Conservation (phyloP, 1,139 yeast genomes). For the Kodamaea derodonti region DNA sequence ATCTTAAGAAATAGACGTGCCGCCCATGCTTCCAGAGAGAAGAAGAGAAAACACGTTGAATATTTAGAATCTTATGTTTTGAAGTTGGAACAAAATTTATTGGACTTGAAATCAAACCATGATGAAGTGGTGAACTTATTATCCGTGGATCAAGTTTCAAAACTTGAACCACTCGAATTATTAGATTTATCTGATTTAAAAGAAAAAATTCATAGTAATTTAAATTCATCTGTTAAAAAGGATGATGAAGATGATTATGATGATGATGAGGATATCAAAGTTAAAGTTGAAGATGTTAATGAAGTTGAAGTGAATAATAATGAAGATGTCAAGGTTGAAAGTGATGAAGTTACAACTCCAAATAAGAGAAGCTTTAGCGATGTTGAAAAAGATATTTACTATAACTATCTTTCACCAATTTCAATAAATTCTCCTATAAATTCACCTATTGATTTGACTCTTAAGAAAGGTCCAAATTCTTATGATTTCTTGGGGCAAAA, state of each 20-base stretch:
- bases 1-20: constrained; percentile 93
- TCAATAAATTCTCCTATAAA: constrained; percentile 41
- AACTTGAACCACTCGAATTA: constrained; percentile 15
- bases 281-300: constrained; percentile 1
- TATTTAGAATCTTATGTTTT: constrained; percentile 66
- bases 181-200: constrained; percentile 29
- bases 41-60: constrained; percentile 90
- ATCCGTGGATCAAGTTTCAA: constrained; percentile 13
- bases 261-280: constrained; percentile 15
- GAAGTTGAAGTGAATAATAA: not conserved
- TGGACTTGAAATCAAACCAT: constrained; percentile 22
- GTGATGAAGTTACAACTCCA: not conserved
- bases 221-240: constrained; percentile 15
- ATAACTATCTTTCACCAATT: constrained; percentile 43
- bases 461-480: constrained; percentile 15
- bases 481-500: constrained; percentile 47
- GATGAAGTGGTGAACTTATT: constrained; percentile 14
- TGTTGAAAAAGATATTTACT: constrained; percentile 16
- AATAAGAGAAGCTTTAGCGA: constrained; percentile 9
- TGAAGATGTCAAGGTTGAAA: not conserved
- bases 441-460: constrained; percentile 41
- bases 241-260: constrained; percentile 14
- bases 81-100: constrained; percentile 41
- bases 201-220: constrained; percentile 30
- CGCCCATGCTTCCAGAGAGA: constrained; percentile 95